A percentile compares a stretch with the other conserved stretches of the same genome.
These are phyloP conservation scores for Phaeodactylum tricornutum DNA, from an alignment of 108 stramenopile species.

Conservation along the genomic window DNA sequence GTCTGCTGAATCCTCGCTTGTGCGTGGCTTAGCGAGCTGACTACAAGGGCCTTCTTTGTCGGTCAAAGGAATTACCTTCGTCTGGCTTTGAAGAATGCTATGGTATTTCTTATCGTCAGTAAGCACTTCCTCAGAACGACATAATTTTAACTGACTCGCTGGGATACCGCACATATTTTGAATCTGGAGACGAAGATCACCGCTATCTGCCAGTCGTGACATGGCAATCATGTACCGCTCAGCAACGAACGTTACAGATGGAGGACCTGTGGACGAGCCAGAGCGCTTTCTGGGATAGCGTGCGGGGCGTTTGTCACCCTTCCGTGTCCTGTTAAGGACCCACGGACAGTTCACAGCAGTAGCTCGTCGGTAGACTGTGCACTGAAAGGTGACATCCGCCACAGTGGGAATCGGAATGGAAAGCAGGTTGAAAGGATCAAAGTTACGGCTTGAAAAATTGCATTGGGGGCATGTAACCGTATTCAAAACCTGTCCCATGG, in stretches of 20 bases:
- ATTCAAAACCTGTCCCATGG: conserved; percentile 76
- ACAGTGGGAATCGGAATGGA: conserved; percentile 86
- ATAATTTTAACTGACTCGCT: conserved; percentile 33
- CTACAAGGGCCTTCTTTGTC: conserved; percentile 81
- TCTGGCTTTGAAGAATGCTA: conserved; percentile 23
- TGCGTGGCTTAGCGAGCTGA: conserved; percentile 26
- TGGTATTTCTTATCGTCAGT: conserved; percentile 21
- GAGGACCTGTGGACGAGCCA: conserved; percentile 23
- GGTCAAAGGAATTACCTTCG: conserved; percentile 41
- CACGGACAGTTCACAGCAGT: conserved; percentile 57
- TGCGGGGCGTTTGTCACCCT: conserved; percentile 9
- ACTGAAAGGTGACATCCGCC: conserved; percentile 77
- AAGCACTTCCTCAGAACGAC: conserved; percentile 44
- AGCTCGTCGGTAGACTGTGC: conserved; percentile 65
- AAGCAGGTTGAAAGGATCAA: conserved; percentile 91
- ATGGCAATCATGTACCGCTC: conserved; percentile 73
- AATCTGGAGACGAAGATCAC: conserved; percentile 66
- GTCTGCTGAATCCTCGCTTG: conserved; percentile 21
- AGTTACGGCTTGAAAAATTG: conserved; percentile 71
- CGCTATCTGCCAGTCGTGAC: conserved; percentile 74
- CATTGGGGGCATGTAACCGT: conserved; percentile 80
- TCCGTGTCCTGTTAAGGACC: conserved; percentile 35
- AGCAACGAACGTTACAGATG: conserved; percentile 50
- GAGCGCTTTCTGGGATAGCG: conserved; percentile 11
- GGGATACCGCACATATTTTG: conserved; percentile 74